Evolutionary conservation across 1,284 basidiomycete genomes (phyloP), one percentile per base, ranked within the genome.

Genomic region (Hemileia vastatrix): DNA sequence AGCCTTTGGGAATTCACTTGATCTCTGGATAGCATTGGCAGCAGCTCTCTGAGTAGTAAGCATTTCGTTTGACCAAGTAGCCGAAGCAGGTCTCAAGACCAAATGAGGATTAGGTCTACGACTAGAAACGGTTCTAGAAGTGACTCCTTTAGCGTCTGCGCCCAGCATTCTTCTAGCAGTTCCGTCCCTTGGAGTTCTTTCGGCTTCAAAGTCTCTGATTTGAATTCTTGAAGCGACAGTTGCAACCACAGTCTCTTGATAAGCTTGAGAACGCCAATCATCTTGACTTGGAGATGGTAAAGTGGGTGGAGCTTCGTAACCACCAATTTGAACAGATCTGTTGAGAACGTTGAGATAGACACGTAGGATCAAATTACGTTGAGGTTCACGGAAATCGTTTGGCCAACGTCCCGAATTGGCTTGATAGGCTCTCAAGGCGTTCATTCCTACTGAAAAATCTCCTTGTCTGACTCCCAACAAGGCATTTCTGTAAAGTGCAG

Each of bases 241-340:
- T 36, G 54, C n/a, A 55, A 48, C 52, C 27, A 62, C 15, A 53
- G 55, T 31, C 55, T 62, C 53, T 18, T 64, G 66, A 31, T 55
- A 50, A 27, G 55, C 24, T 6, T 40, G 19, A 13, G 31, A 43
- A 24, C 59, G 52, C 33, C 55, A 54, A 19, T 55, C 36, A 32
- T 53, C 40, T 55, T 53, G 53, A 44, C 54, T 54, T 15, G 53
- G 31, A 33, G 32, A 24, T 1, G 59, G 59, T 40, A 45, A 27
- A 31, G 65, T 59, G 43, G 71, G 67, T 9, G 69, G 68, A 43
- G 65, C 58, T 44, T 52, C 64, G 51, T 68, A 69, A 24, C 59
- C 53, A 62, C 33, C 55, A 62, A 33, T 33, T 48, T 21, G 45
- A 49, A 19, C 45, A 44, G 6, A 33, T 24, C 33, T 49, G 24